Evolutionary conservation across 2,329 filamentous ascomycete genomes (phyloP).

Genomic region (Trichoderma semiorbis): DNA sequence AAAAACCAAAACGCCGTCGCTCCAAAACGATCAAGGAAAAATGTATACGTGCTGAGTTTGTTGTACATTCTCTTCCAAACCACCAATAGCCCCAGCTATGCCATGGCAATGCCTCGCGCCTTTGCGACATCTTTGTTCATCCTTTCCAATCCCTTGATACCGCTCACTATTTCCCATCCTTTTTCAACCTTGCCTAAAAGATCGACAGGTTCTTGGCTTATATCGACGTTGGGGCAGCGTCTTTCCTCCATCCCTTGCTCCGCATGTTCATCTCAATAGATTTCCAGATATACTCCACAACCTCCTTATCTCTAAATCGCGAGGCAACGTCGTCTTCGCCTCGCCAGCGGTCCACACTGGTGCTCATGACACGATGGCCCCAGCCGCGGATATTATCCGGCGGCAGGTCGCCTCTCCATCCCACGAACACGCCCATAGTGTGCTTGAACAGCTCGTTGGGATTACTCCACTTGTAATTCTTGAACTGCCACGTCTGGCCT

Average conservation of each 20-base stretch:
- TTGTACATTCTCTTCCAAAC: conserved; percentile 8
- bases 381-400: conserved; percentile 77
- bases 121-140: conserved; percentile 14
- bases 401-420: conserved; percentile 79
- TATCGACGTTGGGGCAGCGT: conserved; percentile 59
- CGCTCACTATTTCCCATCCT: too few species aligned
- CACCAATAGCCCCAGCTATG: neutral
- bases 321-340: conserved; percentile 51
- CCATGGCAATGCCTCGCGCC: neutral
- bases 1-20: conserved; percentile 31
- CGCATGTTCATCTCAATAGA: conserved; percentile 85
- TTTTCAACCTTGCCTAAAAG: neutral
- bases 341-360: conserved; percentile 81
- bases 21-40: conserved; percentile 21
- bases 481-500: conserved; percentile 97
- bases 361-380: conserved; percentile 78
- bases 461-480: conserved; percentile 93
- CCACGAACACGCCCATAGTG: conserved; percentile 82
- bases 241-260: conserved; percentile 74
- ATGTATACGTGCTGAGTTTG: neutral
- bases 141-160: neutral
- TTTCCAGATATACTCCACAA: conserved; percentile 91
- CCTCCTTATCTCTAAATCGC: conserved; percentile 83
- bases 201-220: neutral
- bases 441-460: conserved; percentile 87